Evolutionary conservation across 1,284 basidiomycete species (phyloP).

Genomic region (Stereum hirsutum): DNA sequence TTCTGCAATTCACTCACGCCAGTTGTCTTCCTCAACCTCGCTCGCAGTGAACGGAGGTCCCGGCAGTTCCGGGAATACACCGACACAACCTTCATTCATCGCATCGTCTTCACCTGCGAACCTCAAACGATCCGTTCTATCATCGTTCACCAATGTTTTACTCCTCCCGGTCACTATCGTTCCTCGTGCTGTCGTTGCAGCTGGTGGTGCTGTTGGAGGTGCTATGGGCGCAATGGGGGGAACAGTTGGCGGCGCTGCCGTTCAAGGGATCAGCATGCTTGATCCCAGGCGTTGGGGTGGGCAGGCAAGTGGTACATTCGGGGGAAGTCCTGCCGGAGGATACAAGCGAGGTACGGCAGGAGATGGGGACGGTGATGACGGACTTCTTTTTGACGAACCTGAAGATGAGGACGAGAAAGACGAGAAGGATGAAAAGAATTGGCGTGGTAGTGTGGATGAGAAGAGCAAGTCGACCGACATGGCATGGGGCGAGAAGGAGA

Average conservation of each 20-base stretch:
- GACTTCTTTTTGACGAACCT: slow-evolving; percentile 52
- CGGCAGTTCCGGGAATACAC: too few relatives aligned
- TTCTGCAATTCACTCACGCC: slow-evolving; percentile 3
- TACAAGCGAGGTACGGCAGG: slow-evolving; percentile 19
- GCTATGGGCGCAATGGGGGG: too few relatives aligned
- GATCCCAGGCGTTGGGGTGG: slow-evolving; percentile 78
- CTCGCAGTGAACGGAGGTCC: too few relatives aligned
- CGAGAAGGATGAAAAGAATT: slow-evolving; percentile 18
- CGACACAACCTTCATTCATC: slow-evolving; percentile 65
- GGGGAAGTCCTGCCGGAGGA: slow-evolving; percentile 13
- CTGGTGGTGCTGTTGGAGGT: slow-evolving; percentile 32
- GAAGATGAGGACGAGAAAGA: slow-evolving; percentile 41
- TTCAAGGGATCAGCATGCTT: slow-evolving; percentile 78
- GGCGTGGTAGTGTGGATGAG: too few relatives aligned
- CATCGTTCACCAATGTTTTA: slow-evolving; percentile 85
- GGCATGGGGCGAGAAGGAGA: slow-evolving; percentile 21
- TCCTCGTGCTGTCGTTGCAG: slow-evolving; percentile 74
- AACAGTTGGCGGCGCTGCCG: slow-evolving; percentile 55
- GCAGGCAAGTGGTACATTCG: slow-evolving; percentile 16
- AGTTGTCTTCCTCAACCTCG: slow-evolving; percentile 19
- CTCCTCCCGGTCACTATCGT: slow-evolving; percentile 94
- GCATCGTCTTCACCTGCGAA: slow-evolving; percentile 83
- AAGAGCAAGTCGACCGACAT: too few relatives aligned
- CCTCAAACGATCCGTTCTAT: slow-evolving; percentile 87
- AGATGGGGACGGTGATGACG: slow-evolving; percentile 33